Evolutionary conservation across 78 protist genomes (phyloP).

Genomic region (Abeoforma whisleri): DNA sequence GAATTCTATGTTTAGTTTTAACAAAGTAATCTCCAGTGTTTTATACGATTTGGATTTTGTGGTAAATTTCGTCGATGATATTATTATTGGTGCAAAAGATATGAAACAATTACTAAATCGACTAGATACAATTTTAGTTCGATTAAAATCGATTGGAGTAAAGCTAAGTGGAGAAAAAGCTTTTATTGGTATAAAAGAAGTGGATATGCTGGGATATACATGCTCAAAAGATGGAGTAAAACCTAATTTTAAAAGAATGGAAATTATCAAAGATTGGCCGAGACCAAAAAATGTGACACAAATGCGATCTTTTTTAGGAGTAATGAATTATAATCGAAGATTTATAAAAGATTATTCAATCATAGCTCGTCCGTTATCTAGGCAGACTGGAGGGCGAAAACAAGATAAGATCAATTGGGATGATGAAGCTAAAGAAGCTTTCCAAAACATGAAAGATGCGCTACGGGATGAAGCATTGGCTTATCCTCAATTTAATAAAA

Average conservation of each 20-base stretch:
- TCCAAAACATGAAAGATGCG: no score
- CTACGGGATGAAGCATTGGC: not conserved
- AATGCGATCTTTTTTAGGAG: not conserved
- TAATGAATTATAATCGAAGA: not conserved
- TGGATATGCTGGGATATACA: not conserved
- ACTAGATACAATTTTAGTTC: not conserved
- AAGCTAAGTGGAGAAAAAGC: not conserved
- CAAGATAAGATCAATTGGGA: not conserved
- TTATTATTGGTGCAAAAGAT: not conserved
- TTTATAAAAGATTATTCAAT: not conserved
- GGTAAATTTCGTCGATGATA: not conserved
- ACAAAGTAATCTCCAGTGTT: not conserved
- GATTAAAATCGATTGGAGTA: not conserved
- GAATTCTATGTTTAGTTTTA: not conserved
- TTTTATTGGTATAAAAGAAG: not conserved
- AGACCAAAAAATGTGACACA: not conserved
- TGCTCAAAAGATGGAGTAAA: not conserved
- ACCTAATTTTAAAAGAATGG: not conserved
- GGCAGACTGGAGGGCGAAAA: not conserved
- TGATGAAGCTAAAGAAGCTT: not conserved
- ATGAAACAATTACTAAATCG: no score
- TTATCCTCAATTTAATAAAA: not conserved
- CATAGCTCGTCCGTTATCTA: not conserved
- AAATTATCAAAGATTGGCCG: not conserved
- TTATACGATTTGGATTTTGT: not conserved